Evolutionary conservation across 1,284 basidiomycete species (phyloP).

Genomic region (Fomitopsis palustris): DNA sequence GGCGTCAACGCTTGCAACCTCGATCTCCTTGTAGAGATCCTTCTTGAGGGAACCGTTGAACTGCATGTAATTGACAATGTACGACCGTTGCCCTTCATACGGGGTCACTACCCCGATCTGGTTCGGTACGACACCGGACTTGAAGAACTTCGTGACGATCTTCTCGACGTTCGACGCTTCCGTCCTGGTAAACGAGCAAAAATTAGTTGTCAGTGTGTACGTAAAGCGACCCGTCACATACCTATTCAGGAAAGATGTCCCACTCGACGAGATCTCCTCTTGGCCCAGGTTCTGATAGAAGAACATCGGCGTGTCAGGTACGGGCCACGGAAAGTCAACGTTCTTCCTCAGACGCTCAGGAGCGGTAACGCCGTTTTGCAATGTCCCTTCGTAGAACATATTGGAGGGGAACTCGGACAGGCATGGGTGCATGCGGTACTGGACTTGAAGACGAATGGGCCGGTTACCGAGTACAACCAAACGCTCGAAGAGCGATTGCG

Average conservation of each 20-base stretch:
- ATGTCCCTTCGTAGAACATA: conserved; percentile 99
- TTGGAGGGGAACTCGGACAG: conserved; percentile 99
- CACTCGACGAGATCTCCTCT: conserved; percentile 98
- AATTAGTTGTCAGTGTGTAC: conserved; percentile 12
- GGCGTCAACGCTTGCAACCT: conserved; percentile 98
- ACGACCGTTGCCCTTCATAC: conserved; percentile 98
- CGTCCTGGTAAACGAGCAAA: conserved; percentile 53
- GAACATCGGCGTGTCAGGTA: conserved; percentile 98
- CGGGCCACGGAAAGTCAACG: conserved; percentile 99
- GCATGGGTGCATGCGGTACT: conserved; percentile 99
- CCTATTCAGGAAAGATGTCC: conserved; percentile 98
- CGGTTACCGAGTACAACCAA: conserved; percentile 94
- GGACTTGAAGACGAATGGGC: conserved; percentile 97
- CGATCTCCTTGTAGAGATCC: conserved; percentile 98
- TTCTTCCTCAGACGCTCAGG: conserved; percentile 96
- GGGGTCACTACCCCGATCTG: conserved; percentile 99
- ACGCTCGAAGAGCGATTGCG: conserved; percentile 97
- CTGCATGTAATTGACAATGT: conserved; percentile 99
- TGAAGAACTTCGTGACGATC: conserved; percentile 99
- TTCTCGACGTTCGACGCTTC: conserved; percentile 99
- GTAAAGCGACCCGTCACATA: conserved; percentile 27
- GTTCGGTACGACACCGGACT: conserved; percentile 90
- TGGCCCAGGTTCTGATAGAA: conserved; percentile 99
- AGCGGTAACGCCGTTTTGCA: conserved; percentile 99
- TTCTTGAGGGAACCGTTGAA: conserved; percentile 98